phyloP scores from a whole-genome alignment of 1,139 yeast genomes.

The Taiozyma sp. region DNA sequence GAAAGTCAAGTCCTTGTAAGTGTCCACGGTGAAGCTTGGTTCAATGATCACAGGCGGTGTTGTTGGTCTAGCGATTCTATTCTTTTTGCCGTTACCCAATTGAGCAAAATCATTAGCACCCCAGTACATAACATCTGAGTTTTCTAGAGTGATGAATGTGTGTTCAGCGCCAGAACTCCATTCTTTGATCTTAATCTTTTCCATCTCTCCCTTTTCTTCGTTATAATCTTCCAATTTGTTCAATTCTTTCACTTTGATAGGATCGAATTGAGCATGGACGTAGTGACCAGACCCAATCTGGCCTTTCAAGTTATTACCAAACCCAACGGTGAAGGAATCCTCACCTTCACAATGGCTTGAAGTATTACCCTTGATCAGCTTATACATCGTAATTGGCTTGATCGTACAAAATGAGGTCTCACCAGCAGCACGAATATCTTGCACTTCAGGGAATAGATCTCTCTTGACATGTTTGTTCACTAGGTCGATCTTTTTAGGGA shows the following conservation, averaged over 20 bases:
- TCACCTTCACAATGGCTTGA: conserved; percentile 23
- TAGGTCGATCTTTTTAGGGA: conserved; percentile 54
- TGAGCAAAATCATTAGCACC: conserved; percentile 85
- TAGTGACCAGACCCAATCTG: conserved; percentile 79
- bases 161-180: conserved; percentile 69
- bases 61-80: conserved; percentile 54
- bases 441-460: conserved; percentile 38
- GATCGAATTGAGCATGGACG: conserved; percentile 68
- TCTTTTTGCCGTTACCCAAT: conserved; percentile 74
- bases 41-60: conserved; percentile 53
- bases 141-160: conserved; percentile 53
- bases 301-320: conserved; percentile 88
- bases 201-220: conserved; percentile 26
- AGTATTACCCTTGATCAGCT: conserved; percentile 15
- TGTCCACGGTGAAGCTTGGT: conserved; percentile 33
- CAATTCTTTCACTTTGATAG: conserved; percentile 54
- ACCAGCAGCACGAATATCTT: conserved; percentile 61
- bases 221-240: conserved; percentile 40
- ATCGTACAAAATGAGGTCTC: conserved; percentile 58
- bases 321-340: conserved; percentile 42
- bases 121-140: conserved; percentile 69
- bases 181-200: conserved; percentile 40
- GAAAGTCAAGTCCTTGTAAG: conserved; percentile 32
- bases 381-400: conserved; percentile 26
- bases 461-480: conserved; percentile 35